phyloP scores from a whole-genome alignment of 176 grass and related monocot species.

The Oropetium thomaeum region DNA sequence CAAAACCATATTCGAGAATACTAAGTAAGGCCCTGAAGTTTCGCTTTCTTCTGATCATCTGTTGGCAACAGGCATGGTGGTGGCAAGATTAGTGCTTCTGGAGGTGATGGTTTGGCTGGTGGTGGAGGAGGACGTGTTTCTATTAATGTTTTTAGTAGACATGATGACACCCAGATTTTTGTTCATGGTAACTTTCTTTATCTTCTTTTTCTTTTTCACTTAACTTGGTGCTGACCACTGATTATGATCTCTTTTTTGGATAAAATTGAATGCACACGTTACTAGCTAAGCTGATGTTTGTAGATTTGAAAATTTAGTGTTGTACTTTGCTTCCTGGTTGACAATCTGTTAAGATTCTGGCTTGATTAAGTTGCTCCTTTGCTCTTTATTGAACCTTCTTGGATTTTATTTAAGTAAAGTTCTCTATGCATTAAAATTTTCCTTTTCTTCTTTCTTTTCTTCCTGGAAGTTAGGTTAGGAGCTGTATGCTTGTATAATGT shows the following conservation, averaged over 20 bases:
- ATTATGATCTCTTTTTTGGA: background rate
- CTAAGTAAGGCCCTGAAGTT: constrained; percentile 4
- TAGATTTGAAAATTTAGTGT: constrained; percentile 1
- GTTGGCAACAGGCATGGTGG: constrained; percentile 72
- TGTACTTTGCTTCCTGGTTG: background rate
- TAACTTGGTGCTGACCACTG: background rate
- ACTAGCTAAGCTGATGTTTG: background rate
- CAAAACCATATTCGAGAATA: constrained; percentile 16
- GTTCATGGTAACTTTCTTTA: constrained; percentile 70
- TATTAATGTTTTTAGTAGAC: constrained; percentile 88
- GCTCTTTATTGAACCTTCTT: constrained; percentile 13
- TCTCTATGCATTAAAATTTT: background rate
- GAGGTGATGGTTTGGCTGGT: constrained; percentile 89
- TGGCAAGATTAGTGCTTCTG: constrained; percentile 93
- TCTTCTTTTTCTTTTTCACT: constrained; percentile 1
- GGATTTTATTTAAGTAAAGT: background rate
- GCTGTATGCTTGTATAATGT: background rate
- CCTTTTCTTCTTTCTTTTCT: background rate
- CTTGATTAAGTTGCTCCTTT: constrained; percentile 6
- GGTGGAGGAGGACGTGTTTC: constrained; percentile 95
- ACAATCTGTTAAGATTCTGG: background rate
- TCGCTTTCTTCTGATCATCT: constrained; percentile 38
- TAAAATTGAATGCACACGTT: background rate
- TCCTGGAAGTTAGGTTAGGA: constrained; percentile 12
- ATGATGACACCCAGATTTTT: constrained; percentile 78